A percentile compares a stretch with the other conserved stretches of the same genome.
Evolutionary conservation across 1,284 basidiomycete genomes (phyloP).

Genomic region (Cutaneotrichosporon dermatis): DNA sequence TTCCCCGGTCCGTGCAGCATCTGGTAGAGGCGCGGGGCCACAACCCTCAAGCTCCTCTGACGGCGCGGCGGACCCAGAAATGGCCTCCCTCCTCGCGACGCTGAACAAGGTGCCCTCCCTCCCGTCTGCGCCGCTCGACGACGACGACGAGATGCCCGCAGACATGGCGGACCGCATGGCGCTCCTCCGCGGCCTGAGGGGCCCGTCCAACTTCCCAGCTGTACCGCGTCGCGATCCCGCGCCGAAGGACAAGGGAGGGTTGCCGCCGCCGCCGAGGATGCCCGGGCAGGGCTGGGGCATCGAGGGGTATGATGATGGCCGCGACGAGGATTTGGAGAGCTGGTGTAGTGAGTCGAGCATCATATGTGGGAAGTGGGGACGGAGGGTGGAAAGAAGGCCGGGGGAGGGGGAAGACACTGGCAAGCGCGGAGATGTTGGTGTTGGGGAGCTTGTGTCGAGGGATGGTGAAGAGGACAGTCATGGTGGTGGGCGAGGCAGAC

Average conservation of each 20-base stretch:
- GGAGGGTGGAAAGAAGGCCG: not conserved
- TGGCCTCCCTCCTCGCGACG: not conserved
- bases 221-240: constrained; percentile 8
- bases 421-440: too few species aligned
- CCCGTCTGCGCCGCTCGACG: constrained; percentile 7
- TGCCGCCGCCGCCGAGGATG: constrained; percentile 15
- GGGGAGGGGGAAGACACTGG: not conserved
- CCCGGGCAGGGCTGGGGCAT: constrained; percentile 29
- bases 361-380: not conserved
- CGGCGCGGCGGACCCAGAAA: too few species aligned
- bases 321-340: constrained; percentile 41
- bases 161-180: constrained; percentile 23
- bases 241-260: constrained; percentile 3
- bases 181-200: constrained; percentile 29
- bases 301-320: constrained; percentile 33
- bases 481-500: not conserved
- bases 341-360: constrained; percentile 41
- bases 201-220: constrained; percentile 21
- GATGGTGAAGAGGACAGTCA: too few species aligned
- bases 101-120: not conserved
- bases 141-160: constrained; percentile 22
- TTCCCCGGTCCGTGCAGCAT: not conserved
- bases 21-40: too few species aligned
- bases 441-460: too few species aligned
- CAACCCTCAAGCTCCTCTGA: too few species aligned